Percentiles rank a stretch among this genome's conserved stretches.
Conservation (phyloP, 2,329 filamentous ascomycete species). For the Xylaria sp. region DNA sequence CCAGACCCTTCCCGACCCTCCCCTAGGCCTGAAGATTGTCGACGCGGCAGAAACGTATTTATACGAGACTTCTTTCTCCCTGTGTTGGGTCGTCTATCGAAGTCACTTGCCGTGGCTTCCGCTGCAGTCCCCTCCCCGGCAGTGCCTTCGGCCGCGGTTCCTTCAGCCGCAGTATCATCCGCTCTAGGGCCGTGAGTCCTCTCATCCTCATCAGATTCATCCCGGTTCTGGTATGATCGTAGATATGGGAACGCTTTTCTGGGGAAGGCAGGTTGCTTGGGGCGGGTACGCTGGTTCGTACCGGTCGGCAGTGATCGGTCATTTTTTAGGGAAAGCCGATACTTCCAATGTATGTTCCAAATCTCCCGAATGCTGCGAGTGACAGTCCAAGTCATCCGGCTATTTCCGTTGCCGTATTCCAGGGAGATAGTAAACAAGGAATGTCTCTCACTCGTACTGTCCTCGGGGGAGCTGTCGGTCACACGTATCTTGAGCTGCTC, state of each 20-base stretch:
- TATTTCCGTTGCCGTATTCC: constrained; percentile 95
- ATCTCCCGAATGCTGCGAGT: constrained; percentile 90
- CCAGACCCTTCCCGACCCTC: constrained; percentile 60
- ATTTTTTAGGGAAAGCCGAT: constrained; percentile 86
- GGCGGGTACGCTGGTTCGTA: constrained; percentile 72
- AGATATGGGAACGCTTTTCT: constrained; percentile 90
- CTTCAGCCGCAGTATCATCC: constrained; percentile 53
- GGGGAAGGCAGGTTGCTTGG: constrained; percentile 90
- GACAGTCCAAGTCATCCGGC: constrained; percentile 96
- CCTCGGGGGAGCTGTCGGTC: constrained; percentile 78
- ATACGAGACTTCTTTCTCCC: constrained; percentile 64
- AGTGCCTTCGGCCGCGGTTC: constrained; percentile 58
- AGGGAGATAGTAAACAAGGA: constrained; percentile 90
- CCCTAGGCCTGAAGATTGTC: constrained; percentile 63
- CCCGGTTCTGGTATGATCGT: constrained; percentile 80
- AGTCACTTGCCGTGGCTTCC: constrained; percentile 76
- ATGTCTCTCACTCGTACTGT: constrained; percentile 75
- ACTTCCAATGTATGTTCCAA: constrained; percentile 90
- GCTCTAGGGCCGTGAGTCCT: constrained; percentile 54
- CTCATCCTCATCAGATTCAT: constrained; percentile 81
- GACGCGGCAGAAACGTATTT: constrained; percentile 63
- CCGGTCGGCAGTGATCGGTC: constrained; percentile 82
- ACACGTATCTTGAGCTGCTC: constrained; percentile 94
- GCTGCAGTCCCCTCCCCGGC: constrained; percentile 61
- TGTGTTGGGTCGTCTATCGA: constrained; percentile 62